Percentiles rank a stretch among this genome's conserved stretches.
These are phyloP conservation scores for Jimgerdemannia flammicorona DNA, from an alignment of 192 early-diverging fungal species.

Conservation along the genomic window DNA sequence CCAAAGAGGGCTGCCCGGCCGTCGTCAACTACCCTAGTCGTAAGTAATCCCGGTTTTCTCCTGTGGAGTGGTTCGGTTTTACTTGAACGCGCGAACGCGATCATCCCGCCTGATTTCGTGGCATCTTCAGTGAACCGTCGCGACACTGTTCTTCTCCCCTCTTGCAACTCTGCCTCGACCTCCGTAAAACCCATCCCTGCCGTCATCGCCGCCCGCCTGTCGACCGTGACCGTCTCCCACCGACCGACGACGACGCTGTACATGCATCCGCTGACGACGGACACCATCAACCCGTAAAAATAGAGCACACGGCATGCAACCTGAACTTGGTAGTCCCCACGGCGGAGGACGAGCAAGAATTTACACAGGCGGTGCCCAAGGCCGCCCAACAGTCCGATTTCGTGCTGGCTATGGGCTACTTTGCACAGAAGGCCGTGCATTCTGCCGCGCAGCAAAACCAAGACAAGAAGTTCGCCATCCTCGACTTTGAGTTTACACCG, in stretches of 20 bases:
- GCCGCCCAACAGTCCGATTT: conserved; percentile 29
- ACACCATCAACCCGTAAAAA: not conserved
- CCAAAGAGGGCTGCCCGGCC: conserved; percentile 21
- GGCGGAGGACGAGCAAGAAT: conserved; percentile 24
- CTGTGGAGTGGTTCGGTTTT: not conserved
- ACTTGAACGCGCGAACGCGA: not conserved
- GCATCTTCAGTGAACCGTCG: not conserved
- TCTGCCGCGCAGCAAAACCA: conserved; percentile 20
- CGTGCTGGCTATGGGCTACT: conserved; percentile 31
- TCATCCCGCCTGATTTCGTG: not conserved
- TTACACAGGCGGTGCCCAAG: conserved; percentile 16
- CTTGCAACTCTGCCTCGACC: too few relatives aligned
- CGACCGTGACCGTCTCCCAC: not conserved
- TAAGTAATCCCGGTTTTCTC: not conserved
- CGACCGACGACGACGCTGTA: too few relatives aligned
- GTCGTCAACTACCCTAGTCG: conserved; percentile 8
- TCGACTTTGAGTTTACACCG: conserved; percentile 32
- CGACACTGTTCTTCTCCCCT: too few relatives aligned
- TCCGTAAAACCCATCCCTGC: too few relatives aligned
- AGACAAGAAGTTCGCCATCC: conserved; percentile 32
- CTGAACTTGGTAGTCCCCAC: conserved; percentile 15
- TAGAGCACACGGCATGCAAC: conserved; percentile 22
- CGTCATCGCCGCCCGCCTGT: too few relatives aligned
- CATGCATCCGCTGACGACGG: not conserved
- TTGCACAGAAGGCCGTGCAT: conserved; percentile 27